These are phyloP conservation scores for Calonectria multiphialidica DNA, from an alignment of 2,329 filamentous ascomycete species.

Conservation along the genomic window DNA sequence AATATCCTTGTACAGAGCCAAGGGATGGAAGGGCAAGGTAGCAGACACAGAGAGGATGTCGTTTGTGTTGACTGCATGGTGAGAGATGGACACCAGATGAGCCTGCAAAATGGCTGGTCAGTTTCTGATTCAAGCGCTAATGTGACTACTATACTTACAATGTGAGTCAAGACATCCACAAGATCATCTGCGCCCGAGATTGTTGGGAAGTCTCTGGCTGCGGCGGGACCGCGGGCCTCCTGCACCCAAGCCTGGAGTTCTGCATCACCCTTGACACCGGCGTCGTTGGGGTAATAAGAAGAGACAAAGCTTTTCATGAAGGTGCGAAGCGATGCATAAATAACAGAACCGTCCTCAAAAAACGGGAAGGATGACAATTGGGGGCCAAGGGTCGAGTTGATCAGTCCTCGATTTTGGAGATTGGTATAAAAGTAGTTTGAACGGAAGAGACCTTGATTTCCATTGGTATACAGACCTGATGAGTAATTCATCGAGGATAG, in stretches of 20 bases:
- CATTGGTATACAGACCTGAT: neutral
- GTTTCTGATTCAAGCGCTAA: neutral
- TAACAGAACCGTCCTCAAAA: neutral
- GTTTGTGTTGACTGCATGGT: neutral
- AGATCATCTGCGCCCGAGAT: neutral
- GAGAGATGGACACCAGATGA: neutral
- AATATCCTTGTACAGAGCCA: neutral
- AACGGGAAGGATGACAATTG: neutral
- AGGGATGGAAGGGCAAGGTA: neutral
- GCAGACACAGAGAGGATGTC: neutral
- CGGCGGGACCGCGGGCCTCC: neutral
- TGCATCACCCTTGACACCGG: neutral
- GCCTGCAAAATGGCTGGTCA: neutral
- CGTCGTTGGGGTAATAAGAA: neutral
- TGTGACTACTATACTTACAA: neutral
- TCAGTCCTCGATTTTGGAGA: neutral
- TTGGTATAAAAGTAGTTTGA: neutral
- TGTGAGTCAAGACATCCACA: neutral
- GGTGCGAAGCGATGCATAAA: neutral
- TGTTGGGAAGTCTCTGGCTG: neutral
- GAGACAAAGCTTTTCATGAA: neutral
- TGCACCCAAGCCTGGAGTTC: neutral
- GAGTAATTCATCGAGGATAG: neutral
- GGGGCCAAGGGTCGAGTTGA: slow-evolving; percentile 1
- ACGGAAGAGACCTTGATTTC: neutral